Conservation (phyloP, 176 grass and related monocot species). For the Bonia amplexicaulis region DNA sequence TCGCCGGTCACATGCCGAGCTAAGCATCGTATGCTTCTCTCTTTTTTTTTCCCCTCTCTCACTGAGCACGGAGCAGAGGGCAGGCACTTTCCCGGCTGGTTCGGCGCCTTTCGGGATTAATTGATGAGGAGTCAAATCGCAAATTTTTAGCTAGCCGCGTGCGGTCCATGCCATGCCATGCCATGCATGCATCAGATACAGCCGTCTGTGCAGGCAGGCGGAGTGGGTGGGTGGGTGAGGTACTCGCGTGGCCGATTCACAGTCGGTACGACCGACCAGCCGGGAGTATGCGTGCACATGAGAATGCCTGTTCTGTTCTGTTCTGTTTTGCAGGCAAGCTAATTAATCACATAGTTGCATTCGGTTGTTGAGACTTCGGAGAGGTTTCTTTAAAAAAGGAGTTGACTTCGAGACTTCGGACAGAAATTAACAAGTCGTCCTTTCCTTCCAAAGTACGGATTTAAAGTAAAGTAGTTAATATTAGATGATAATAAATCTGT, state of each 20-base stretch:
- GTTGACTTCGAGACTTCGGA: no score
- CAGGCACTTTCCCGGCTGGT: constrained; percentile 11
- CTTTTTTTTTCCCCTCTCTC: neutral
- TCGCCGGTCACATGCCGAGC: constrained; percentile 17
- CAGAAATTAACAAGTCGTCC: neutral
- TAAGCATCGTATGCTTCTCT: neutral
- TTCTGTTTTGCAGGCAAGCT: neutral
- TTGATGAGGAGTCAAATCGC: constrained; percentile 22
- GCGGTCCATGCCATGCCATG: neutral
- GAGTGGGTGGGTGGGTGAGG: neutral
- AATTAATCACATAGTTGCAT: neutral
- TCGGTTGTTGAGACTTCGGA: neutral
- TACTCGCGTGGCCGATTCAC: neutral
- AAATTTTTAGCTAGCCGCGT: neutral
- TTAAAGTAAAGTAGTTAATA: no score
- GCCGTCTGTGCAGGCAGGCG: neutral
- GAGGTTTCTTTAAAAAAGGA: no score
- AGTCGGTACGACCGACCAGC: neutral
- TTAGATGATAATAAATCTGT: no score
- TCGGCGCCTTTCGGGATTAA: constrained; percentile 32
- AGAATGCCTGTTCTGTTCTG: neutral
- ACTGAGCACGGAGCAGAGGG: neutral
- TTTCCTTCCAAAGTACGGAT: neutral
- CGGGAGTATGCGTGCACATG: neutral
- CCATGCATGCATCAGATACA: neutral